A percentile compares a stretch with the other conserved stretches of the same genome.
phyloP scores from a whole-genome alignment of 2,329 filamentous ascomycete species.

The Colletotrichum liaoningense region DNA sequence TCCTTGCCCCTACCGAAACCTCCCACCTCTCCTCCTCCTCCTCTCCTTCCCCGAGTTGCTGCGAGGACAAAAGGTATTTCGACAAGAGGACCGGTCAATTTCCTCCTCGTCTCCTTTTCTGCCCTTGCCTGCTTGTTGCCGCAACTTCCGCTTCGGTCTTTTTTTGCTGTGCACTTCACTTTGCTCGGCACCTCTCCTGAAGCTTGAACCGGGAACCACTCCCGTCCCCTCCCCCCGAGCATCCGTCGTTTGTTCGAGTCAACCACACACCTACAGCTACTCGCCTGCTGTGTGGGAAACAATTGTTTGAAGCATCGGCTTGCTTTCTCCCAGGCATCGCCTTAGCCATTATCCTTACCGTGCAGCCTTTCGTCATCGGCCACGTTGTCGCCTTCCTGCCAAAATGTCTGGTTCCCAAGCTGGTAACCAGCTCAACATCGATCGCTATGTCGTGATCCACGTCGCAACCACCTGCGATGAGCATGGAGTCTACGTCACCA shows the following conservation, averaged over 20 bases:
- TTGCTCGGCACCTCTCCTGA: slow-evolving; percentile 36
- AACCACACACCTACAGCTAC: slow-evolving; percentile 27
- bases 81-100: slow-evolving; percentile 29
- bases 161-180: slow-evolving; percentile 33
- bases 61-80: slow-evolving; percentile 35
- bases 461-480: slow-evolving; percentile 99
- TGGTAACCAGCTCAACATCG: slow-evolving; percentile 76
- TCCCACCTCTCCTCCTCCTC: slow-evolving; percentile 18
- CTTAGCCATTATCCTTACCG: slow-evolving; percentile 23
- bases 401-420: slow-evolving; percentile 59
- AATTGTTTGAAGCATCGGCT: slow-evolving; percentile 26
- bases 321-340: slow-evolving; percentile 16
- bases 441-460: slow-evolving; percentile 98
- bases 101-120: slow-evolving; percentile 29
- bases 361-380: slow-evolving; percentile 33
- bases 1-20: slow-evolving; percentile 33
- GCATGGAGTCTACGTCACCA: slow-evolving; percentile 98
- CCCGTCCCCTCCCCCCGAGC: slow-evolving; percentile 33
- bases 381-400: slow-evolving; percentile 36
- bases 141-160: slow-evolving; percentile 28
- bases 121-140: slow-evolving; percentile 31
- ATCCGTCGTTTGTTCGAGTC: slow-evolving; percentile 36
- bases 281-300: slow-evolving; percentile 10
- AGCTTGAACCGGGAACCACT: slow-evolving; percentile 36
- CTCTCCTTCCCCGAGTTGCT: slow-evolving; percentile 30